phyloP scores from a whole-genome alignment of 305 asterid genomes.

The Stenogyne calaminthoides region DNA sequence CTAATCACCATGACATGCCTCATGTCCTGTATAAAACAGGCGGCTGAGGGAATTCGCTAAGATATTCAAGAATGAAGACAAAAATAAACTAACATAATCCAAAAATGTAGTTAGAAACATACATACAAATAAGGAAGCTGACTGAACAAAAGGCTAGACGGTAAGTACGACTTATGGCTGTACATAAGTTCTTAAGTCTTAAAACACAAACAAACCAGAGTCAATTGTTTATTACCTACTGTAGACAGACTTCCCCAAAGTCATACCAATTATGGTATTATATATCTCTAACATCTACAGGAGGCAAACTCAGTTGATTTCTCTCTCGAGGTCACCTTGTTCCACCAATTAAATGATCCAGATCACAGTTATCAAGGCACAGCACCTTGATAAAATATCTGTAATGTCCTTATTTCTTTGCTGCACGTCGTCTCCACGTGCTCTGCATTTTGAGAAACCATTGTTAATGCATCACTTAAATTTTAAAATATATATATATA shows the following conservation, averaged over 20 bases:
- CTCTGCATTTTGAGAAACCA: slow-evolving; percentile 51
- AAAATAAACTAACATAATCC: background rate
- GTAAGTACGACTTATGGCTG: slow-evolving; percentile 26
- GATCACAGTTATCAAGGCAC: slow-evolving; percentile 25
- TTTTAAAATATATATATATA: too few relatives aligned
- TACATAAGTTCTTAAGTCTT: slow-evolving; percentile 27
- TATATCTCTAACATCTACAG: slow-evolving; percentile 33
- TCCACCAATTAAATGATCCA: slow-evolving; percentile 12
- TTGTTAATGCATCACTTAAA: slow-evolving; percentile 29
- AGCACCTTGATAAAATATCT: slow-evolving; percentile 24
- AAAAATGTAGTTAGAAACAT: slow-evolving; percentile 16
- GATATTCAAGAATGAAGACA: too few relatives aligned
- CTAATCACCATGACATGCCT: too few relatives aligned
- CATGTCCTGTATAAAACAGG: too few relatives aligned
- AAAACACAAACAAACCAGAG: slow-evolving; percentile 23
- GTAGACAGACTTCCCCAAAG: slow-evolving; percentile 19
- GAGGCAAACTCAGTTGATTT: slow-evolving; percentile 5
- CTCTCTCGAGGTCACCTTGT: slow-evolving; percentile 12
- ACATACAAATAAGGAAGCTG: slow-evolving; percentile 27
- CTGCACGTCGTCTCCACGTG: slow-evolving; percentile 75
- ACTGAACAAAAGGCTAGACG: slow-evolving; percentile 5
- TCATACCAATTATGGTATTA: slow-evolving; percentile 26
- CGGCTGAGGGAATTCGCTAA: too few relatives aligned
- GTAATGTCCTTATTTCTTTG: slow-evolving; percentile 48
- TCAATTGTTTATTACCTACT: slow-evolving; percentile 26